phyloP scores from a whole-genome alignment of 805 yeast genomes.

The Sporopachydermia lactativora region DNA sequence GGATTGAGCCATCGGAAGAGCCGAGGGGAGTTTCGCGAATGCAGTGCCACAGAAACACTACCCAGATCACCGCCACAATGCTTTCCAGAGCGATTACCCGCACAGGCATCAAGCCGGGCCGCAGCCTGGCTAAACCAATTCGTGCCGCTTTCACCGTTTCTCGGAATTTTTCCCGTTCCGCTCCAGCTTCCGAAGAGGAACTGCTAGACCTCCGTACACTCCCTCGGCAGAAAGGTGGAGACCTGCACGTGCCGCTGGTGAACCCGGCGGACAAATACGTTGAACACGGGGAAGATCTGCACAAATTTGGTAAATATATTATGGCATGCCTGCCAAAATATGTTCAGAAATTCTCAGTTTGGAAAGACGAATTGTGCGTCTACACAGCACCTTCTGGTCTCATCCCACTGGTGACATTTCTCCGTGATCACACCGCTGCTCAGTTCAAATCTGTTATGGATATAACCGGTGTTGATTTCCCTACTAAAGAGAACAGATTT shows the following conservation, averaged over 20 bases:
- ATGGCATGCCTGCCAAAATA: slow-evolving; percentile 70
- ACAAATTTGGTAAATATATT: slow-evolving; percentile 67
- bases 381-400: slow-evolving; percentile 66
- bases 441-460: slow-evolving; percentile 72
- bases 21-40: too few species aligned
- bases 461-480: slow-evolving; percentile 79
- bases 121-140: too few species aligned
- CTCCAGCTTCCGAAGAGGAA: too few species aligned
- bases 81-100: too few species aligned
- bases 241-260: slow-evolving; percentile 33
- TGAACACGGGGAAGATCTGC: slow-evolving; percentile 56
- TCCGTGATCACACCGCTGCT: slow-evolving; percentile 66
- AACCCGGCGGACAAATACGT: slow-evolving; percentile 70
- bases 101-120: too few species aligned
- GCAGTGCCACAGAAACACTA: too few species aligned
- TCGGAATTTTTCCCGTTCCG: too few species aligned
- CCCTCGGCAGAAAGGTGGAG: slow-evolving; percentile 20
- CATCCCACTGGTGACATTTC: slow-evolving; percentile 53
- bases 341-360: slow-evolving; percentile 72
- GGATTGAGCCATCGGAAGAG: too few species aligned
- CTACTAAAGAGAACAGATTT: slow-evolving; percentile 69
- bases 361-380: slow-evolving; percentile 79
- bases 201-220: slow-evolving; percentile 13
- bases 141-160: too few species aligned
- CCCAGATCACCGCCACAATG: too few species aligned